Percentiles rank a stretch among this genome's conserved stretches.
Evolutionary conservation across 2,329 filamentous ascomycete genomes (phyloP).

Genomic region (Pyrenochaeta sp.): DNA sequence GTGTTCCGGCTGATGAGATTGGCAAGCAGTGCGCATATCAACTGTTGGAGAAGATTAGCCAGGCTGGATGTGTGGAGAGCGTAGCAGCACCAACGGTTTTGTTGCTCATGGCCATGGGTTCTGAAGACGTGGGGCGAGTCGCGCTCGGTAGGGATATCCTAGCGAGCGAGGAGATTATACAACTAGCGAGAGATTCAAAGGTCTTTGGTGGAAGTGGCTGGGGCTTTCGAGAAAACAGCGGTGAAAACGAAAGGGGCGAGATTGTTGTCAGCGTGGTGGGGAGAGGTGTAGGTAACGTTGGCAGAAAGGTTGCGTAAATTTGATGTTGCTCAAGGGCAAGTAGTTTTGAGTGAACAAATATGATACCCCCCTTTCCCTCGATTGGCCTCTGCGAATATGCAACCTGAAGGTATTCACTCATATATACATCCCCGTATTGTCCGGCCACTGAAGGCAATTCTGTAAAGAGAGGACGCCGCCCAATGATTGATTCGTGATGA

Average conservation of each 20-base stretch:
- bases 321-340: neutral
- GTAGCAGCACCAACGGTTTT: slow-evolving; percentile 78
- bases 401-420: neutral
- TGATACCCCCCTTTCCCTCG: slow-evolving; percentile 21
- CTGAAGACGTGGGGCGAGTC: slow-evolving; percentile 90
- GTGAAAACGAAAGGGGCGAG: slow-evolving; percentile 66
- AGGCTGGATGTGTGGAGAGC: slow-evolving; percentile 81
- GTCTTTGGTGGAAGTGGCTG: slow-evolving; percentile 91
- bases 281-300: slow-evolving; percentile 91
- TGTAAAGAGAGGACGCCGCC: slow-evolving; percentile 20
- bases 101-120: slow-evolving; percentile 96
- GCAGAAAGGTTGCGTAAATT: slow-evolving; percentile 78
- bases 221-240: slow-evolving; percentile 73
- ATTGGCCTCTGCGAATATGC: neutral
- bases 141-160: slow-evolving; percentile 83
- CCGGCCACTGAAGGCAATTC: neutral
- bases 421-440: neutral
- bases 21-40: slow-evolving; percentile 89
- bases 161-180: slow-evolving; percentile 80
- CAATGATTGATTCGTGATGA: slow-evolving; percentile 19
- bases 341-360: slow-evolving; percentile 8
- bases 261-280: slow-evolving; percentile 92
- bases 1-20: slow-evolving; percentile 87
- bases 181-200: slow-evolving; percentile 82
- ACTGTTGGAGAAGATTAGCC: slow-evolving; percentile 80